Base-by-base conservation (phyloP, 495 filamentous ascomycete genomes). In the Terfezia boudieri region DNA sequence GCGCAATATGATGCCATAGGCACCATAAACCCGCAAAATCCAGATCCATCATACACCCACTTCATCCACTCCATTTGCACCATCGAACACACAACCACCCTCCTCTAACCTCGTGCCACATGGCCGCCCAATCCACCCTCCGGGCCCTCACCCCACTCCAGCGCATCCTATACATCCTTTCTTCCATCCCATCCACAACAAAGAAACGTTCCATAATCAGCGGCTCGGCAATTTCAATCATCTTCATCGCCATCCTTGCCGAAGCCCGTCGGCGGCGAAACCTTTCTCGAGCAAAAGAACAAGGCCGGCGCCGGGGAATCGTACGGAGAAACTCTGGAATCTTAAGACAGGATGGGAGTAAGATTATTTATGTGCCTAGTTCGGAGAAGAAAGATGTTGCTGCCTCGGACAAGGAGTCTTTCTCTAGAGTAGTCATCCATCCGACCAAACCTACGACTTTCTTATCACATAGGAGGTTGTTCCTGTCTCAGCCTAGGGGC, bases 381-480 rank as follows among this genome's bases (percentile, higher is more conserved):
- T 16, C 49, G n/a, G 49, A 20, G 14, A 51, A 20, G 16, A 32
- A 51, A 12, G 49, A 32, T 16, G 49, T 5, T 5, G 49, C 14
- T 5, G 41, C 41, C 14, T 14, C 14, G 6, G 94, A 96, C 67
- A 83, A 80, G 61, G 74, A 81, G 57, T 76, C 80, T 43, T 90
- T 87, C 8, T 83, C 86, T 36, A 92, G 92, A 66, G 88, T 99
- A 37, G 80, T 81, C 52, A 94, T 99, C 51, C 74, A 84, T 62
- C 81, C 82, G n/a, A 99, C 92, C 9, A 95, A 94, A 67, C 75
- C 78, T 8, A 82, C 84, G 23, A 95, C 92, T 6, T 99, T 95
- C 66, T 86, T 96, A 73, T 92, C 92, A 36, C 92, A 99, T 67
- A 77, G 89, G 37, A 75, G 92, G 36, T 74, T 96, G 17, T 99